phyloP scores from a whole-genome alignment of 2,329 filamentous ascomycete genomes.

The Verticillium albo-atrum region DNA sequence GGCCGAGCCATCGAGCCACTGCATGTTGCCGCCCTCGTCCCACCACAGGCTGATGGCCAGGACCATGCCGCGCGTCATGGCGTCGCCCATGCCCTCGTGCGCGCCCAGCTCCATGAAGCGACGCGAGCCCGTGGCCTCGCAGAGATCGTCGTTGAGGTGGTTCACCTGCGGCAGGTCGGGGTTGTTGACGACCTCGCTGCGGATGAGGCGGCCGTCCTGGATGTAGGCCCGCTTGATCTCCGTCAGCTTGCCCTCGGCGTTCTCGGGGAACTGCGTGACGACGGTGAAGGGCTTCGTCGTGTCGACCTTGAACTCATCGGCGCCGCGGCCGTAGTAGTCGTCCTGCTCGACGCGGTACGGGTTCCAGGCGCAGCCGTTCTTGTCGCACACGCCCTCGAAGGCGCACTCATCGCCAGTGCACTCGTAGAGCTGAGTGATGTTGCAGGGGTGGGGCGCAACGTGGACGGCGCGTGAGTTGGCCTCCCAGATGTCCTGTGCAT shows the following conservation, averaged over 20 bases:
- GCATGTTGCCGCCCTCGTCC: conserved; percentile 46
- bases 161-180: conserved; percentile 24
- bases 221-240: conserved; percentile 46
- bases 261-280: conserved; percentile 43
- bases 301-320: conserved; percentile 24
- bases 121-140: conserved; percentile 22
- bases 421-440: conserved; percentile 33
- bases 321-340: conserved; percentile 27
- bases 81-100: conserved; percentile 38
- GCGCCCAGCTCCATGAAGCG: conserved; percentile 32
- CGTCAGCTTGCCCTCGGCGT: conserved; percentile 28
- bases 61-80: conserved; percentile 43
- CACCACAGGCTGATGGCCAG: conserved; percentile 51
- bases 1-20: conserved; percentile 43
- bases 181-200: conserved; percentile 30
- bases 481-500: conserved; percentile 43
- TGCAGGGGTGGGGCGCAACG: conserved; percentile 46
- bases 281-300: conserved; percentile 36
- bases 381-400: conserved; percentile 35
- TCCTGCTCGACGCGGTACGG: conserved; percentile 26
- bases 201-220: conserved; percentile 42
- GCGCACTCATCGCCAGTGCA: conserved; percentile 37
- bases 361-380: conserved; percentile 40
- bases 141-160: conserved; percentile 30
- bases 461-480: conserved; percentile 41